Evolutionary conservation across 208 protist genomes (phyloP), one percentile per base, ranked within the genome.

Genomic region (Leishmania martiniquensis): DNA sequence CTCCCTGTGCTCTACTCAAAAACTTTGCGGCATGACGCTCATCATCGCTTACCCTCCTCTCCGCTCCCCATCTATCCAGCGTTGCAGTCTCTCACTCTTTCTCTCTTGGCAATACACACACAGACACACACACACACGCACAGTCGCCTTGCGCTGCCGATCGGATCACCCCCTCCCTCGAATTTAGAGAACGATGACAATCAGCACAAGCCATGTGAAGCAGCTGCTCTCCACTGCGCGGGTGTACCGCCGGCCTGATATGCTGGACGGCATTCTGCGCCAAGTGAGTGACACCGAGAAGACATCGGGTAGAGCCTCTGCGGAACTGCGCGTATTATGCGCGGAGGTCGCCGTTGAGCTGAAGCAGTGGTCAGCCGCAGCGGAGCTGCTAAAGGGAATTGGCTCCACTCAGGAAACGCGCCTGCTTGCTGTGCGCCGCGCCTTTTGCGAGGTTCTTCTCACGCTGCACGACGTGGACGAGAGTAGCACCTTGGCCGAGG

Each of bases 321-420:
- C 80, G 34, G 93, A 95, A 62, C 70, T 96, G 55, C 89, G 89
- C 55, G 87, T 95, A 34, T 78, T 94, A 25, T 94, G 91, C 78
- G 89, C 88, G 51, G 93, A 97, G 65, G 86, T 86, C 29, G 91
- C 93, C 2, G 89, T 97, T 4, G 78, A 86, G 52, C 82, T 93
- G 62, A 81, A 83, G 52, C 78, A 86, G 49, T 97, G 93, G 93
- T 65, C 67, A 2, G 72, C 89, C 25, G 93, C 93, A 1, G 76
- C 86, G 22, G 57, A 79, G 52, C 92, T 88, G 52, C 75, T 89
- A 29, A 72, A 82, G 6, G 70, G 52, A 34, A 15, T 78, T n/a
- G 75, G 75, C 22, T 22, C 59, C 10, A 57, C 72, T 0, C 80
- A 90, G 25, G 82, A 84, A 49, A 91, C 87, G 13, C 86, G 78